Evolutionary conservation across 306 rosid genomes (phyloP), one percentile per base, ranked within the genome.

Genomic region (Aeschynomene evenia): DNA sequence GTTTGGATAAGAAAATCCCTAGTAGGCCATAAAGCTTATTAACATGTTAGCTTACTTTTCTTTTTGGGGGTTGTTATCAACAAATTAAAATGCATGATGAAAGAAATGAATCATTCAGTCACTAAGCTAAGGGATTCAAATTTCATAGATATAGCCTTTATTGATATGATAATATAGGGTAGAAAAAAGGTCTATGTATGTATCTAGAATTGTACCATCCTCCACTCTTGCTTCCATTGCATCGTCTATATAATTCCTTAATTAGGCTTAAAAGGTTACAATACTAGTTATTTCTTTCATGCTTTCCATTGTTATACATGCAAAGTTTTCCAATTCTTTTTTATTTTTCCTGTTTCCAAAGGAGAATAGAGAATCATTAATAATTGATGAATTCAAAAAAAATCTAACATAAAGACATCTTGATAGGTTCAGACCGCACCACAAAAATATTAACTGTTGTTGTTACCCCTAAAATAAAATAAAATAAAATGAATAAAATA

Each of bases 1-100:
- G 72, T 49, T 66, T 50, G 58, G 10, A 61, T 22, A 34, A 33
- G 37, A 61, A 50, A 62, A 62, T 50, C 63, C 45, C 6, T 23
- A 50, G 54, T 57, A 19, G 64, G 42, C 42, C 34, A 72, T 3
- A 61, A 49, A 23, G 9, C 6, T 29, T 12, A n/a, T n/a, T n/a
- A n/a, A 23, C 39, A 3, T 37, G 12, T 18, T n/a, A 15, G 65
- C 42, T 33, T 12, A 18, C 33, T 45, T 45, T 45, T 45, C 21
- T 45, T 5, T n/a, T 6, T 4, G 18, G 20, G 21, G 20, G 3
- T 45, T 45, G 2, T 45, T 45, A 45, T n/a, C 19, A 57, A 31
- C 42, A n/a, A 57, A 15, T 29, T 57, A 13, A 2, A n/a, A n/a
- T n/a, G n/a, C n/a, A n/a, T n/a, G n/a, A 29, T 18, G 63, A 28